Base-by-base conservation (phyloP, 2,329 filamentous ascomycete genomes). In the Ophiostoma sp. region DNA sequence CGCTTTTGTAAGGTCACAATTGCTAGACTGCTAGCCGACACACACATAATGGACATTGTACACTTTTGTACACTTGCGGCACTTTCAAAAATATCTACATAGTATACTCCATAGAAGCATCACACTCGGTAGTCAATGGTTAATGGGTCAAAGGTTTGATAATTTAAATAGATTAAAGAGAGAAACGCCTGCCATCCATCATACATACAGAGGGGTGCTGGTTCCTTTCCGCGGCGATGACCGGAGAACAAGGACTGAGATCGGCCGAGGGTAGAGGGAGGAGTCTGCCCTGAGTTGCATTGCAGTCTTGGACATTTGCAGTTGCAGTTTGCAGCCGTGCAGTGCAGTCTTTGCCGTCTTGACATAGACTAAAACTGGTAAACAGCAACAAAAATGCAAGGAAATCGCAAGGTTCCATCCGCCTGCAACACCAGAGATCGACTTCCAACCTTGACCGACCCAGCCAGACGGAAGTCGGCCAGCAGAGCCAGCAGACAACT, bases 111-210 rank as follows among this genome's bases (percentile, higher is more conserved):
- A 15, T 48, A n/a, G 44, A 6, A 27, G n/a, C 17, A 57, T 48
- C 44, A n/a, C n/a, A 5, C 44, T n/a, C 44, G 17, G 44, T n/a
- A 48, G 17, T 64, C 15, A 71, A 69, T 71, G 27, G 33, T 36
- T 36, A 20, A 31, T 3, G 10, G 15, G 36, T 41, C 15, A 65
- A 57, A 15, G n/a, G 52, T 13, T 23, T 57, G 52, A 31, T 67
- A 6, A 41, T 41, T 27, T 17, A 23, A 69, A 54, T 65, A 66
- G 60, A 36, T 66, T 69, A 39, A 39, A 64, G 31, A 17, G 54
- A 60, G 60, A 68, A 75, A 74, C 72, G 72, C 72, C 73, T 70
- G 69, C 72, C 72, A 70, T 74, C 73, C 73, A 69, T 74, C 74
- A 73, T 74, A 75, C 72, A 74, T 73, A 75, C 72, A 73, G 67